phyloP scores from a whole-genome alignment of 768 basidiomycete species.

The Trametes cingulata region DNA sequence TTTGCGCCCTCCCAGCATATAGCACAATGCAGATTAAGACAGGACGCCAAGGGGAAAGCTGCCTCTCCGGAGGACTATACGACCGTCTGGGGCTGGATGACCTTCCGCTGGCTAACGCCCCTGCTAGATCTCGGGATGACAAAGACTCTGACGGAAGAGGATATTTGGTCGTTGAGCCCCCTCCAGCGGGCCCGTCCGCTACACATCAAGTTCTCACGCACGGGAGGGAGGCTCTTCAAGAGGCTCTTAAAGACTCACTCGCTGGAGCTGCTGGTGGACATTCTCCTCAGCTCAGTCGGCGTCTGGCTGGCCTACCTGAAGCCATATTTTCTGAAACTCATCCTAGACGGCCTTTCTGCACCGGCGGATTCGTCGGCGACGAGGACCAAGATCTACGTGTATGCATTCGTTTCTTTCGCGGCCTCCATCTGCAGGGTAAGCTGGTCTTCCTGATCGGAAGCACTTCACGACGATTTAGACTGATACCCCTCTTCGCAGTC shows the following conservation, averaged over 20 bases:
- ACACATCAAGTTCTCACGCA: constrained; percentile 47
- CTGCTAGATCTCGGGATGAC: constrained; percentile 51
- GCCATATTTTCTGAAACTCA: constrained; percentile 84
- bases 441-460: constrained; percentile 2
- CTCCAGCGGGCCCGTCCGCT: constrained; percentile 66
- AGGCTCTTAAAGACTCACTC: constrained; percentile 48
- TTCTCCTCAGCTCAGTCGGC: constrained; percentile 62
- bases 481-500: constrained; percentile 35
- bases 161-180: constrained; percentile 73
- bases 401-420: constrained; percentile 73
- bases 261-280: constrained; percentile 58
- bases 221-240: constrained; percentile 43
- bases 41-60: constrained; percentile 43
- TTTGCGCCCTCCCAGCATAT: neutral
- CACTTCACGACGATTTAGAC: neutral
- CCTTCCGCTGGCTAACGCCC: constrained; percentile 72
- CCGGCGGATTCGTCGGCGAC: constrained; percentile 39
- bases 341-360: constrained; percentile 57
- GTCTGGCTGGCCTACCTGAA: constrained; percentile 76
- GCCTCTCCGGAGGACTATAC: constrained; percentile 80
- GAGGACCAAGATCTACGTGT: constrained; percentile 68
- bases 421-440: constrained; percentile 56
- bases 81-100: constrained; percentile 67
- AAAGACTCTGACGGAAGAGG: constrained; percentile 64
- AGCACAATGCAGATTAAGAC: too few relatives aligned